Evolutionary conservation across 106 monocot species (phyloP), one percentile per base, ranked within the genome.

Genomic region (Acorus gramineus): DNA sequence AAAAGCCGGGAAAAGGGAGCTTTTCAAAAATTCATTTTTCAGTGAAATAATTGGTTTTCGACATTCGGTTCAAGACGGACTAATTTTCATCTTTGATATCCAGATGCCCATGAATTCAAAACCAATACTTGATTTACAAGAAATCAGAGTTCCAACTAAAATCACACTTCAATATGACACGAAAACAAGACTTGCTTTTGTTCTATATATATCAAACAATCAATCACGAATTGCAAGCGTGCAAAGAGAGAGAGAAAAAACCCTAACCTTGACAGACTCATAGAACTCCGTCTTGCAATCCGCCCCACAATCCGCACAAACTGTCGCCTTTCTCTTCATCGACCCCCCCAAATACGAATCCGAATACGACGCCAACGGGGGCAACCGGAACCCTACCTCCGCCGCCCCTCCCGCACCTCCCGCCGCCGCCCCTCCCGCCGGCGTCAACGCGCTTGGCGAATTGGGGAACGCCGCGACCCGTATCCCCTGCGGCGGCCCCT

Each of bases 291-390:
- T 47, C 43, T 7, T 28, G 69, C 79, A 82, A 4, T 69, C 54
- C 45, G 64, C 70, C 10, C 94, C 84, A 46, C 86, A 90, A 10
- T 52, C 50, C 48, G 62, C 86, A 60, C 95, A 90, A 1, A 82
- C 44, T 8, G 68, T 55, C 42, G 57, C 66, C 42, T 44, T 77
- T 28, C 67, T n/a, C 1, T 64, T 65, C 11, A 43, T 60, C 74
- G 49, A 59, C 10, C 75, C 65, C 7, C 81, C 83, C 73, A 81
- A 28, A 28, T 28, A 98, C 9, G 85, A 80, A 71, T 98, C 91
- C 2, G 72, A 60, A 54, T 92, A 92, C 2, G 96, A 91, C 11
- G 87, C 78, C 71, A 96, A 56, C 5, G 85, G 80, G 5, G 87
- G 77, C 61, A 87, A 57, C 68, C 69, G 75, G 14, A 78, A 78